A percentile compares a stretch with the other conserved stretches of the same genome.
Conservation (phyloP, 208 protist species). For the Wallacemonas sp. region DNA sequence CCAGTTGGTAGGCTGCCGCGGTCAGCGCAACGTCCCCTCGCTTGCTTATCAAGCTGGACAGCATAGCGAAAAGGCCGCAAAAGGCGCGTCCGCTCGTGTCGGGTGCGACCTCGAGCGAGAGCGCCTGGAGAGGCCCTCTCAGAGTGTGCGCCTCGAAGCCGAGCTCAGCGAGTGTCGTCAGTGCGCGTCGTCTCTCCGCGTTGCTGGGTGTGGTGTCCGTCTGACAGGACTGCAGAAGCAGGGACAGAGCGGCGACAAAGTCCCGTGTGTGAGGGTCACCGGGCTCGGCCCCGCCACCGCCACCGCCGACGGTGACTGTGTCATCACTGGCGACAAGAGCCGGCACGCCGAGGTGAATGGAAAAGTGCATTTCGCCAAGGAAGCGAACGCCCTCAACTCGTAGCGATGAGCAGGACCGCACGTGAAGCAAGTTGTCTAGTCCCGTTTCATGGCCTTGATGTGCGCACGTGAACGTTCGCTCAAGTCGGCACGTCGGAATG, state of each 20-base stretch:
- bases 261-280: not conserved
- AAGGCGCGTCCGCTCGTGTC: not conserved
- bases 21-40: slow-evolving; percentile 6
- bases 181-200: not conserved
- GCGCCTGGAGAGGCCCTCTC: not conserved
- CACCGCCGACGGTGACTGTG: not conserved
- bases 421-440: slow-evolving; percentile 30
- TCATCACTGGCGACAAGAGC: slow-evolving; percentile 17
- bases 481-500: slow-evolving; percentile 74
- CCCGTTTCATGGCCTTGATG: slow-evolving; percentile 2
- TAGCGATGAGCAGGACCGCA: slow-evolving; percentile 32
- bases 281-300: not conserved
- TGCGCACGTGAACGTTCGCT: slow-evolving; percentile 43
- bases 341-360: slow-evolving; percentile 32
- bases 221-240: slow-evolving; percentile 9
- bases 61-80: slow-evolving; percentile 11
- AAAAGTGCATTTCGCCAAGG: slow-evolving; percentile 29
- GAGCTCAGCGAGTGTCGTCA: not conserved
- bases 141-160: not conserved
- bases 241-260: not conserved
- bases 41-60: slow-evolving; percentile 7
- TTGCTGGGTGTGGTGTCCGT: not conserved
- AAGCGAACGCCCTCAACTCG: slow-evolving; percentile 24
- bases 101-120: not conserved
- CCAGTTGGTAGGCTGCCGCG: not conserved